Conservation (phyloP, 164 flowering plant genomes). For the Tetracentron sinense region DNA sequence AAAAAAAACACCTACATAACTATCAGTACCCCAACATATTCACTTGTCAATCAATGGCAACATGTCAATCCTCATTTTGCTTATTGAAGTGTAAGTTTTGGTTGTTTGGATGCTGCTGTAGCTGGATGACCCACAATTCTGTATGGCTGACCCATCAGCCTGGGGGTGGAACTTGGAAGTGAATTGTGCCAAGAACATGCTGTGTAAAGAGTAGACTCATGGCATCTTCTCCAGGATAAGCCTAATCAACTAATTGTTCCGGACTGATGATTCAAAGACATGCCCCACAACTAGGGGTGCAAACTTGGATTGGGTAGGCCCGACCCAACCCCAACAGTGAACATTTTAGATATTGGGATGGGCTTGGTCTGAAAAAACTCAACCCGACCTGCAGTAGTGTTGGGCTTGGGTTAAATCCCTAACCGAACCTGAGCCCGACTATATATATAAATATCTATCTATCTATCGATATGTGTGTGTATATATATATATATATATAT, state of each 20-base stretch:
- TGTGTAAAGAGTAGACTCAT: neutral
- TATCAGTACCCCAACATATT: no score
- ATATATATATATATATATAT: no score
- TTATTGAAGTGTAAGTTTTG: neutral
- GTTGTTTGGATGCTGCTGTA: neutral
- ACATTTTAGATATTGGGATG: no score
- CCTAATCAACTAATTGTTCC: neutral
- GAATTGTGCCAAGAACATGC: neutral
- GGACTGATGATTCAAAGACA: neutral
- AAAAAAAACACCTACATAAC: no score
- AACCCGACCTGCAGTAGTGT: no score
- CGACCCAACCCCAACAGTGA: no score
- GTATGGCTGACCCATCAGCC: neutral
- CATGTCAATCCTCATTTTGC: neutral
- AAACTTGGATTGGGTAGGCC: no score
- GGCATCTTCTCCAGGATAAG: neutral
- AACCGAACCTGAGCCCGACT: no score
- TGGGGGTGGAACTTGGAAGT: neutral
- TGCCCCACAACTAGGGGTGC: neutral
- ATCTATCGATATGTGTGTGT: no score
- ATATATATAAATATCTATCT: no score
- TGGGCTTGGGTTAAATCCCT: no score
- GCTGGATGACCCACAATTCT: neutral
- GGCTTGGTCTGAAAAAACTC: no score
- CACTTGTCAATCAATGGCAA: neutral